Conservation (phyloP, 306 rosid genomes). For the Casuarina equisetifolia region DNA sequence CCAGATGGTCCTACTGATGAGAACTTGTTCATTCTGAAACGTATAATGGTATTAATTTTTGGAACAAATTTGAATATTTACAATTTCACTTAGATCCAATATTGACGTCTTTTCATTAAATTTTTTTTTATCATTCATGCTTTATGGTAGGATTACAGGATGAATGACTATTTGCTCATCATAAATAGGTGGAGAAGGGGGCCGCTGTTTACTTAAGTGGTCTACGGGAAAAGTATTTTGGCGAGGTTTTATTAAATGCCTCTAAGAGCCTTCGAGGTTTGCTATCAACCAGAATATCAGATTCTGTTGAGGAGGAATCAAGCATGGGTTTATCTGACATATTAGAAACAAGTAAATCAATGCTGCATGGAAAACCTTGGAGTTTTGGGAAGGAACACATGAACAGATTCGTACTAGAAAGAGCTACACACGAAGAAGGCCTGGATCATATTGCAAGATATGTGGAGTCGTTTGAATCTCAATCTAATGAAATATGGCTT, state of each 20-base stretch:
- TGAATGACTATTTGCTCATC: slow-evolving; percentile 26
- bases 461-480: slow-evolving; percentile 90
- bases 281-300: slow-evolving; percentile 45
- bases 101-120: slow-evolving; percentile 8
- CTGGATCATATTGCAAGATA: slow-evolving; percentile 91
- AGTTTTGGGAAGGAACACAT: slow-evolving; percentile 41
- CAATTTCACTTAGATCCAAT: slow-evolving; percentile 27
- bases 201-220: slow-evolving; percentile 90
- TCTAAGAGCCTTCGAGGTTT: slow-evolving; percentile 60
- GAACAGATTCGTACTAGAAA: slow-evolving; percentile 33
- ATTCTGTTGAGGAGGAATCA: slow-evolving; percentile 49
- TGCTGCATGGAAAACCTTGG: slow-evolving; percentile 33
- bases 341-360: slow-evolving; percentile 32
- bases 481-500: slow-evolving; percentile 92
- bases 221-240: slow-evolving; percentile 86
- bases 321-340: slow-evolving; percentile 31
- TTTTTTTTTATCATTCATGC: slow-evolving; percentile 7
- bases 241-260: slow-evolving; percentile 84
- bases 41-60: slow-evolving; percentile 74
- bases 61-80: slow-evolving; percentile 17
- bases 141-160: not conserved
- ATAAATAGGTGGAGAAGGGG: slow-evolving; percentile 86
- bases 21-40: slow-evolving; percentile 81
- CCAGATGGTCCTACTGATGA: slow-evolving; percentile 51
- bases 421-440: slow-evolving; percentile 68